Percentiles rank a stretch among this genome's conserved stretches.
These are phyloP conservation scores for Nitzschia sp. DNA, from an alignment of 108 stramenopile genomes.

Conservation along the genomic window DNA sequence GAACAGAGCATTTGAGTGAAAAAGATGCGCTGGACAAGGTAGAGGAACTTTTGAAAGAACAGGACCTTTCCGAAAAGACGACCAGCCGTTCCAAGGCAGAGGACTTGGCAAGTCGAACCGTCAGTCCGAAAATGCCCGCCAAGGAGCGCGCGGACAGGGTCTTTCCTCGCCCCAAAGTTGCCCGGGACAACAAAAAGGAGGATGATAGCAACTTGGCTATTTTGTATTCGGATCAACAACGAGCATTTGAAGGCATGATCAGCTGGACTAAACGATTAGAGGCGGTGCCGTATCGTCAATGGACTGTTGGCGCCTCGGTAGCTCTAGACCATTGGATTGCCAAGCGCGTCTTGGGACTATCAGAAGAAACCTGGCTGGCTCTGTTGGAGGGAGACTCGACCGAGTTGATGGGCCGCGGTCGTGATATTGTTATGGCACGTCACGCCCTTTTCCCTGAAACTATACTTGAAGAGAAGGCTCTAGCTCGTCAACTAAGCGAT, in stretches of 20 bases:
- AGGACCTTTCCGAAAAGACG: slow-evolving; percentile 46
- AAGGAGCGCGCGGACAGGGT: slow-evolving; percentile 33
- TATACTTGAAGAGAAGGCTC: slow-evolving; percentile 33
- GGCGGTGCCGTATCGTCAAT: slow-evolving; percentile 73
- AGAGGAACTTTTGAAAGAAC: slow-evolving; percentile 61
- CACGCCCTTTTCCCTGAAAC: slow-evolving; percentile 87
- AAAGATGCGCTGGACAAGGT: slow-evolving; percentile 65
- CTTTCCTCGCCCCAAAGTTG: slow-evolving; percentile 15
- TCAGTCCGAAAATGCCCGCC: not conserved
- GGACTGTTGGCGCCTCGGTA: slow-evolving; percentile 83
- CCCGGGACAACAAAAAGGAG: slow-evolving; percentile 14
- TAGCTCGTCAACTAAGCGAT: slow-evolving; percentile 23
- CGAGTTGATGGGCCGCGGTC: slow-evolving; percentile 45
- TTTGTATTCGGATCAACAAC: slow-evolving; percentile 47
- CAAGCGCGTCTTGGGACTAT: slow-evolving; percentile 63
- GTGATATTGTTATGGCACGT: slow-evolving; percentile 64
- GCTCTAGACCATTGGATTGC: slow-evolving; percentile 92
- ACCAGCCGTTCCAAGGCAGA: slow-evolving; percentile 35
- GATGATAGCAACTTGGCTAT: slow-evolving; percentile 22
- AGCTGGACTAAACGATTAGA: slow-evolving; percentile 71
- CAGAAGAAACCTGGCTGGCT: slow-evolving; percentile 72
- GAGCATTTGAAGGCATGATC: slow-evolving; percentile 70
- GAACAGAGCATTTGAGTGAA: slow-evolving; percentile 54
- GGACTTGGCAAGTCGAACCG: slow-evolving; percentile 26
- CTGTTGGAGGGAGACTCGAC: slow-evolving; percentile 76